Evolutionary conservation across 2,329 filamentous ascomycete species (phyloP).

Genomic region (Alternaria arborescens): DNA sequence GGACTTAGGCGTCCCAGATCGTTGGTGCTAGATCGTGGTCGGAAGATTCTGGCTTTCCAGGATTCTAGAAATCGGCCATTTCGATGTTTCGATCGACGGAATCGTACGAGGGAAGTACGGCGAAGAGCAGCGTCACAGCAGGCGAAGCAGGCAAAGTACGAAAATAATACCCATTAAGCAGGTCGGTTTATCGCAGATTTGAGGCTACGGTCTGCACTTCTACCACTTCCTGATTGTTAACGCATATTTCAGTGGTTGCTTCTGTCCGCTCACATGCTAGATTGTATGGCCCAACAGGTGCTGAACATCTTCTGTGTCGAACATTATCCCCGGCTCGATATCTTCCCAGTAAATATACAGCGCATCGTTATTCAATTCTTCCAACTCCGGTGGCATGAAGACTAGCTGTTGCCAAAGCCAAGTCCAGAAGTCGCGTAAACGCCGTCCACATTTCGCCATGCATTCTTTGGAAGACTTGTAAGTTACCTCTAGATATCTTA

Average conservation of each 20-base stretch:
- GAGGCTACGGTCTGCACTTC: not conserved
- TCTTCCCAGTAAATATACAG: not conserved
- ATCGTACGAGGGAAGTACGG: not conserved
- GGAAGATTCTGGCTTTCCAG: not conserved
- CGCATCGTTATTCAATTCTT: not conserved
- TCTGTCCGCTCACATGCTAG: not conserved
- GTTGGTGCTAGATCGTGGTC: not conserved
- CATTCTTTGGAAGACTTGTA: not conserved
- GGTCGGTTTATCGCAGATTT: not conserved
- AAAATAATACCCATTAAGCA: not conserved
- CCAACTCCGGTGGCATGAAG: not conserved
- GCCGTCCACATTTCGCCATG: not conserved
- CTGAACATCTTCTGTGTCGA: not conserved
- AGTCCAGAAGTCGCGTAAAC: not conserved
- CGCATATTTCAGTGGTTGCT: not conserved
- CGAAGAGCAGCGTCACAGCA: not conserved
- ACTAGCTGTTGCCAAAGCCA: not conserved
- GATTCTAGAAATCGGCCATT: not conserved
- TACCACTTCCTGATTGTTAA: not conserved
- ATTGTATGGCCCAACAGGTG: not conserved
- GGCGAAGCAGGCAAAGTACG: not conserved
- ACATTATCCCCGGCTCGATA: not conserved
- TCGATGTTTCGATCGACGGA: not conserved
- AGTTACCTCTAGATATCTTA: not conserved
- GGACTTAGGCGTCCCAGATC: not conserved